Conservation (phyloP, 345 rosid genomes). For the Stellera chamaejasme region DNA sequence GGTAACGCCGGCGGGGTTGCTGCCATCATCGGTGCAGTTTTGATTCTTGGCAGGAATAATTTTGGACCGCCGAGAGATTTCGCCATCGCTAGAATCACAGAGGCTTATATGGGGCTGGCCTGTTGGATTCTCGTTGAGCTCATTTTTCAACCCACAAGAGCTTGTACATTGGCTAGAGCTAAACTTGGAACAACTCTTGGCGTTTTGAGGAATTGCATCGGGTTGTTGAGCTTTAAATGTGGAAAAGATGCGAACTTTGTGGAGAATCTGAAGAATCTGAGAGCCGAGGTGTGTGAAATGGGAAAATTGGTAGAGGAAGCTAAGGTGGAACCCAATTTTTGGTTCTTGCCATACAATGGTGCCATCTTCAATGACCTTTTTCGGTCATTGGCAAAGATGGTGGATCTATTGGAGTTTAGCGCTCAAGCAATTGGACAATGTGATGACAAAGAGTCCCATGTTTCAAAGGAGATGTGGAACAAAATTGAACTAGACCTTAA, state of each 20-base stretch:
- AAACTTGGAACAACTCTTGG: conserved; percentile 41
- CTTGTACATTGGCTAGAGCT: conserved; percentile 53
- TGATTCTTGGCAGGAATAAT: conserved; percentile 68
- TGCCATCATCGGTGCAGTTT: conserved; percentile 68
- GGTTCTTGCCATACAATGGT: conserved; percentile 65
- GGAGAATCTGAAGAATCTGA: conserved; percentile 41
- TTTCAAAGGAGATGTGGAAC: conserved; percentile 24
- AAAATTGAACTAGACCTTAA: conserved; percentile 45
- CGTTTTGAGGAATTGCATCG: conserved; percentile 34
- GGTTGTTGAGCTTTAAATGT: conserved; percentile 27
- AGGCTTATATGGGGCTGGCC: conserved; percentile 75
- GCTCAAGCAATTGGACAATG: conserved; percentile 27
- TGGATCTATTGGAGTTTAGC: conserved; percentile 54
- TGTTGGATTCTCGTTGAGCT: conserved; percentile 64
- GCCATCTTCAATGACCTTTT: conserved; percentile 52
- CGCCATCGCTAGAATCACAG: conserved; percentile 76
- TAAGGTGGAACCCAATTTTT: conserved; percentile 73
- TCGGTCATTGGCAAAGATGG: conserved; percentile 45
- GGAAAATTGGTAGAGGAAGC: conserved; percentile 63
- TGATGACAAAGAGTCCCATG: conserved; percentile 28
- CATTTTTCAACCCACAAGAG: conserved; percentile 56
- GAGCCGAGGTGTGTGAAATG: conserved; percentile 32
- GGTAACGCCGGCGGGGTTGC: conserved; percentile 89
- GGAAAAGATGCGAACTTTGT: conserved; percentile 18
- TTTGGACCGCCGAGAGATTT: conserved; percentile 78